phyloP scores from a whole-genome alignment of 148 eudicot genomes.

The Rhododendron williamsianum region DNA sequence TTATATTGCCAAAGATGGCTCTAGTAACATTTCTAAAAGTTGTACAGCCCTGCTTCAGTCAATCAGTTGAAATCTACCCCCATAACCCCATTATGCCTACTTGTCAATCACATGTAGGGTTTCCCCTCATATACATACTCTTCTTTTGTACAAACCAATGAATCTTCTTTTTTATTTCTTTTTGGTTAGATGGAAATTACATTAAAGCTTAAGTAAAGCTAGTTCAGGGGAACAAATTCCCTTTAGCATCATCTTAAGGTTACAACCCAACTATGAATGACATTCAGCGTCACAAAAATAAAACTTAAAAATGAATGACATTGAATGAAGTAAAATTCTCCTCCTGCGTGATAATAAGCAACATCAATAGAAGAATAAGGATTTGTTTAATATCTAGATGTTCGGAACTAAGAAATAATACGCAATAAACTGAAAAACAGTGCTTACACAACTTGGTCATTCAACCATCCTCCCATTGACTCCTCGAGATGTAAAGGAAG shows the following conservation, averaged over 20 bases:
- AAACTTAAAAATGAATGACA: not conserved
- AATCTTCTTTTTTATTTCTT: not conserved
- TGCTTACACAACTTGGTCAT: conserved; percentile 61
- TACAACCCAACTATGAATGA: not conserved
- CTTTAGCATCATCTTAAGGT: not conserved
- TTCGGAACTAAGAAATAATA: not conserved
- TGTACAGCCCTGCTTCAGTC: not conserved
- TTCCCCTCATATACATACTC: not conserved
- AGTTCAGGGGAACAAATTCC: not conserved
- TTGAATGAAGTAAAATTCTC: not conserved
- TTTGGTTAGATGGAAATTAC: not conserved
- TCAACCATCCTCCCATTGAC: conserved; percentile 71
- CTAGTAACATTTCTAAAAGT: not conserved
- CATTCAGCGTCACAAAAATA: not conserved
- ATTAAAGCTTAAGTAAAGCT: not conserved
- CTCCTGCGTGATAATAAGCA: not conserved
- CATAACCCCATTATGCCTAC: not conserved
- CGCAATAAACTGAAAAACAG: not conserved
- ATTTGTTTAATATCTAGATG: not conserved
- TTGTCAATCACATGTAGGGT: not conserved
- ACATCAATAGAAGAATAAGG: not conserved
- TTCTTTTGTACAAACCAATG: not conserved
- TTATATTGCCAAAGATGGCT: not conserved
- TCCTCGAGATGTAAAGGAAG: conserved; percentile 72
- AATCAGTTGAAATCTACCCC: not conserved